Percentiles rank a stretch among this genome's conserved stretches.
These are phyloP conservation scores for Ceratocystis colombiana DNA, from an alignment of 2,329 filamentous ascomycete species.

Conservation along the genomic window DNA sequence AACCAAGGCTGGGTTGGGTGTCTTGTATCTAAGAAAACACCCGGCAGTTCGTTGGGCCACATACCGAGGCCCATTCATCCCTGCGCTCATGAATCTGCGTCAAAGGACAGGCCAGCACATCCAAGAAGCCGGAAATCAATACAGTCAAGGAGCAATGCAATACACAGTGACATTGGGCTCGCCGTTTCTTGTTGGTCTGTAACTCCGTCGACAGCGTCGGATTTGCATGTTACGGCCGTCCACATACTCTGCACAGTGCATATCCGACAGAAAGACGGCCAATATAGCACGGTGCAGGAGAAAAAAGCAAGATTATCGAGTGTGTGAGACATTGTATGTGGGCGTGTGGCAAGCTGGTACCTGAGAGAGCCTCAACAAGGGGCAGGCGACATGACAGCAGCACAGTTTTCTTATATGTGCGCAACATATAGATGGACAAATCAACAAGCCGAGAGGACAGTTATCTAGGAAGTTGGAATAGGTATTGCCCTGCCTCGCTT, in stretches of 20 bases:
- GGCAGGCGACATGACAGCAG: neutral
- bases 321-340: neutral
- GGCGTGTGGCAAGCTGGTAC: neutral
- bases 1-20: neutral
- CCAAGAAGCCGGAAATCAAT: too few relatives aligned
- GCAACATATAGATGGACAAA: neutral
- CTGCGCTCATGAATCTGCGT: neutral
- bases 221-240: too few relatives aligned
- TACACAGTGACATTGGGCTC: too few relatives aligned
- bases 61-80: neutral
- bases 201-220: too few relatives aligned
- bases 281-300: too few relatives aligned
- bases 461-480: neutral
- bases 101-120: neutral
- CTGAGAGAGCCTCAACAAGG: conserved; percentile 10
- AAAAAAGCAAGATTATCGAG: neutral
- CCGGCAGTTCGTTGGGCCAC: neutral
- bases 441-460: neutral
- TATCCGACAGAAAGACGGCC: too few relatives aligned
- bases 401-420: neutral
- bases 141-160: too few relatives aligned
- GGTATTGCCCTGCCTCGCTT: neutral
- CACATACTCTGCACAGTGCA: too few relatives aligned
- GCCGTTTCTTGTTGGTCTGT: too few relatives aligned
- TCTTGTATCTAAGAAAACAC: neutral